Evolutionary conservation across 345 rosid species (phyloP).

Genomic region (Hypericum androsaemum): DNA sequence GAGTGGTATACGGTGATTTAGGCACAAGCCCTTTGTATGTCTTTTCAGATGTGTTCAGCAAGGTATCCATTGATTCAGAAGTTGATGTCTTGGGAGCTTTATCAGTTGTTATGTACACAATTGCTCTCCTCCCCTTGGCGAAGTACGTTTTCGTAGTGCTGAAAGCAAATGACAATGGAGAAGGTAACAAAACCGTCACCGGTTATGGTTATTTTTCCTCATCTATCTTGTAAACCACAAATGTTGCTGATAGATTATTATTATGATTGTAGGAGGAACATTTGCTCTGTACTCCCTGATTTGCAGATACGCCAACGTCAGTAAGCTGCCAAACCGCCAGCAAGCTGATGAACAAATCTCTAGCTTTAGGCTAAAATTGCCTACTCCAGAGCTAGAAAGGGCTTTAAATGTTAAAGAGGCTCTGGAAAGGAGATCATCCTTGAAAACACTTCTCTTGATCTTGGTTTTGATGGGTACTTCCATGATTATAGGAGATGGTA

Average conservation of each 20-base stretch:
- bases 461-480: conserved; percentile 95
- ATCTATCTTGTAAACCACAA: background rate
- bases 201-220: background rate
- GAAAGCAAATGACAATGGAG: conserved; percentile 94
- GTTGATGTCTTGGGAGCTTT: conserved; percentile 92
- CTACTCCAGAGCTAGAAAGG: conserved; percentile 89
- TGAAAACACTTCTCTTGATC: conserved; percentile 67
- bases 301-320: conserved; percentile 84
- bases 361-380: conserved; percentile 80
- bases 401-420: conserved; percentile 70
- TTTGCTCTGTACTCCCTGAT: conserved; percentile 87
- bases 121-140: conserved; percentile 75
- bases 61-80: conserved; percentile 65
- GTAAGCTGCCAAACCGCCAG: conserved; percentile 84
- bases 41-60: conserved; percentile 84
- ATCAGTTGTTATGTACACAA: conserved; percentile 84
- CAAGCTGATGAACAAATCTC: conserved; percentile 90
- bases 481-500: conserved; percentile 94
- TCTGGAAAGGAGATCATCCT: conserved; percentile 54
- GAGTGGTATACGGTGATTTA: conserved; percentile 97
- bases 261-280: conserved; percentile 72
- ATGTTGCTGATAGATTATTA: conserved; percentile 10
- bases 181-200: conserved; percentile 35
- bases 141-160: conserved; percentile 92
- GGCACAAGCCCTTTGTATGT: conserved; percentile 97